Conservation (phyloP, 192 early-diverging fungal species). For the Entomortierella lignicola region DNA sequence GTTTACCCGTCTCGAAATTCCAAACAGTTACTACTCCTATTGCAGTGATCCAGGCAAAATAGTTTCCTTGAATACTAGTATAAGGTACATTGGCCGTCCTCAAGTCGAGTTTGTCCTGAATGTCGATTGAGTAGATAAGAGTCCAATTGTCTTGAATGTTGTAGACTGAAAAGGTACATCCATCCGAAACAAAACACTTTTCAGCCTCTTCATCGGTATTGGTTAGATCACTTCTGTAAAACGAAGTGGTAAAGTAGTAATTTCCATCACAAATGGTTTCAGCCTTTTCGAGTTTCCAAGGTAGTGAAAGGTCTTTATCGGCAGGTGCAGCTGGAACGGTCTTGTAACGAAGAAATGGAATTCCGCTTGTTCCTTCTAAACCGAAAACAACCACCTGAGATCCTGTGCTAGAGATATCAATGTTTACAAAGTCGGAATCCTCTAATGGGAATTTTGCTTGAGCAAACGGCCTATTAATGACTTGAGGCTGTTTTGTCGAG, state of each 20-base stretch:
- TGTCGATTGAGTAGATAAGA: neutral
- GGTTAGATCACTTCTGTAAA: neutral
- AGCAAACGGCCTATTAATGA: neutral
- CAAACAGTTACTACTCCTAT: slow-evolving; percentile 8
- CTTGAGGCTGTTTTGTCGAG: neutral
- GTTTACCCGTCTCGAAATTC: slow-evolving; percentile 8
- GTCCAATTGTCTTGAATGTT: slow-evolving; percentile 1
- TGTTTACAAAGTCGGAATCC: no score
- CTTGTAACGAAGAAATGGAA: neutral
- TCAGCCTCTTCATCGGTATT: slow-evolving; percentile 4
- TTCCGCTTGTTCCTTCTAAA: neutral
- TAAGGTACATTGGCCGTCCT: neutral
- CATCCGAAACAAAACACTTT: slow-evolving; percentile 1
- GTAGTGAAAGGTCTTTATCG: neutral
- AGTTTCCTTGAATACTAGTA: slow-evolving; percentile 4
- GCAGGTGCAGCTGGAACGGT: neutral
- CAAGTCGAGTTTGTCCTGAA: neutral
- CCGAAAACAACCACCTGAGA: neutral
- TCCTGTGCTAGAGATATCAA: neutral
- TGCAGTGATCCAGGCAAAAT: slow-evolving; percentile 5
- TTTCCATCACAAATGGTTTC: neutral
- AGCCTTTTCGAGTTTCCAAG: neutral
- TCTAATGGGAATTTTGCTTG: neutral
- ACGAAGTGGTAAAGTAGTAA: neutral
- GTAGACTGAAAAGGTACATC: neutral